Evolutionary conservation across 495 filamentous ascomycete genomes (phyloP), one percentile per base, ranked within the genome.

Genomic region (Rhizodiscina lignyota): DNA sequence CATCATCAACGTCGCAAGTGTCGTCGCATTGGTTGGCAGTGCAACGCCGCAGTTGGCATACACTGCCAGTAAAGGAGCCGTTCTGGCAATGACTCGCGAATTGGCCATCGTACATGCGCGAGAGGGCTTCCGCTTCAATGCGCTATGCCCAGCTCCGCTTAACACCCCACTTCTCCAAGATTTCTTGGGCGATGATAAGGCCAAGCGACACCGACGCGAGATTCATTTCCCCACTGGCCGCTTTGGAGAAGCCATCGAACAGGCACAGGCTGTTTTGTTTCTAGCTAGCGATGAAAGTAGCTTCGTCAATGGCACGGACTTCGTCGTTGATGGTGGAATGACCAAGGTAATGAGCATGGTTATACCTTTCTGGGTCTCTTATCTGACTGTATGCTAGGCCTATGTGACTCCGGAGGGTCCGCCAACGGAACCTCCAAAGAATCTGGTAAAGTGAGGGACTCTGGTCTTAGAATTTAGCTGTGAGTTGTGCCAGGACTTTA

Each of bases 291-390:
- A 97, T 48, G 89, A 97, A 55, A 78, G 78, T 50, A 80, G 82
- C 58, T 97, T 94, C 43, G 77, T 94, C 31, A 96, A 89, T 40
- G 89, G 81, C 2, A 68, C 74, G 32, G 89, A 96, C 45, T 91
- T 97, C 60, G 74, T 87, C 5, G 87, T 96, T n/a, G 89, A 96
- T 48, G 87, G 87, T 28, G 89, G 89, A 18, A 81, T 97, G 82
- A 87, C 72, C 42, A 93, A 80, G 67, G 30, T 32, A 16, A 32
- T 6, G 8, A 11, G 30, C 8, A 10, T 6, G 8, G 6, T 8
- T 18, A 10, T 16, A 6, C 10, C 10, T 18, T 18, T 67, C 66
- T 51, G 28, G 55, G 10, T 11, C 10, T 24, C 20, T 45, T 19
- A 40, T 20, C 8, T 17, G 17, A 17, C 36, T 16, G 18, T 13